A percentile compares a stretch with the other conserved stretches of the same genome.
These are phyloP conservation scores for Elaeis guineensis DNA, from an alignment of 176 grass and related monocot species.

Conservation along the genomic window DNA sequence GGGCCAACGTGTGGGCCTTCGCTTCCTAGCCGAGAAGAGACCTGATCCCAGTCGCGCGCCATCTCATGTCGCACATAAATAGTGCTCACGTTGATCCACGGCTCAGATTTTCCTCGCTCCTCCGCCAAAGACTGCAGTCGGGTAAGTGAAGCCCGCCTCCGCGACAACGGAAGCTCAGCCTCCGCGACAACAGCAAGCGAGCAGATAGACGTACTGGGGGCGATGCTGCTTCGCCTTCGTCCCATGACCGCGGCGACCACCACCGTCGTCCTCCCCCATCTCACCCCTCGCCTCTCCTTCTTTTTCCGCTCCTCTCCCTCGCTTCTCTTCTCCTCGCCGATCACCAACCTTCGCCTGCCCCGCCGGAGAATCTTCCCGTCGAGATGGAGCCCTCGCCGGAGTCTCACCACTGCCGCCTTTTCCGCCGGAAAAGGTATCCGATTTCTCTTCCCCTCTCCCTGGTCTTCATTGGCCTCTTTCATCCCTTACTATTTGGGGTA, in stretches of 20 bases:
- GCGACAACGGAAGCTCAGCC: no score
- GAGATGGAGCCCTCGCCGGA: background rate
- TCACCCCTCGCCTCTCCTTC: slow-evolving; percentile 6
- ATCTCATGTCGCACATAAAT: no score
- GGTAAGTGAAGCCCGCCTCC: no score
- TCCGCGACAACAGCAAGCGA: background rate
- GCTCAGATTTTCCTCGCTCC: no score
- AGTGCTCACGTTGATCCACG: no score
- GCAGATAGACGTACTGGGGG: background rate
- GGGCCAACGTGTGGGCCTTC: no score
- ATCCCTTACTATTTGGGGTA: no score
- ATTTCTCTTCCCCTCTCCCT: background rate
- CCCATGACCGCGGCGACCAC: slow-evolving; percentile 20
- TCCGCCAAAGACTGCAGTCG: no score
- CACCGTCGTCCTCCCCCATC: slow-evolving; percentile 21
- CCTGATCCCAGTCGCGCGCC: no score
- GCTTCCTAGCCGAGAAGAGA: no score
- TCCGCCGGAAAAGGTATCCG: slow-evolving; percentile 13
- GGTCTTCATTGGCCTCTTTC: no score
- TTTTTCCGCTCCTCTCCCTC: slow-evolving; percentile 2
- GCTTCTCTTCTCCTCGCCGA: slow-evolving; percentile 7
- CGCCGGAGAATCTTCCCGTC: no score
- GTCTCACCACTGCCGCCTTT: slow-evolving; percentile 10
- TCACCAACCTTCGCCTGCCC: background rate
- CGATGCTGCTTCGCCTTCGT: slow-evolving; percentile 58